These are phyloP conservation scores for Leccinellum luteum DNA, from an alignment of 768 basidiomycete genomes.

Conservation along the genomic window DNA sequence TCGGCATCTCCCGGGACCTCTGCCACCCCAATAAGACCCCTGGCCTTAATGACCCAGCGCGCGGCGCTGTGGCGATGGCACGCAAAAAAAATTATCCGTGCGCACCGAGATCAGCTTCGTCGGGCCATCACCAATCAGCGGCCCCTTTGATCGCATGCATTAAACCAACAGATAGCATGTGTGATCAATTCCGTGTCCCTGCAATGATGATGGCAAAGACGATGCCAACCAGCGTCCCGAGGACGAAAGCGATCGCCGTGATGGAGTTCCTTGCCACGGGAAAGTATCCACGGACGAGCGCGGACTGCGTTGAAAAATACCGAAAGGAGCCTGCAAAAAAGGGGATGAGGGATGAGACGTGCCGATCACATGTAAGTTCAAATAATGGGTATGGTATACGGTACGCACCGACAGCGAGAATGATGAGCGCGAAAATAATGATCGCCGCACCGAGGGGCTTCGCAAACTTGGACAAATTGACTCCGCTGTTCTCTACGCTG, in stretches of 20 bases:
- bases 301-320: slow-evolving; percentile 53
- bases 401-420: slow-evolving; percentile 47
- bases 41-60: too few relatives aligned
- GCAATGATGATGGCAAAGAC: slow-evolving; percentile 44
- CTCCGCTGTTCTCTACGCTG: neutral
- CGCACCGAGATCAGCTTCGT: neutral
- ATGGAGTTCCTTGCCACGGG: slow-evolving; percentile 50
- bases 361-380: neutral
- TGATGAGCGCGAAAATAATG: slow-evolving; percentile 43
- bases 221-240: slow-evolving; percentile 41
- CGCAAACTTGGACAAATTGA: slow-evolving; percentile 33
- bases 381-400: neutral
- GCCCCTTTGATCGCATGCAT: neutral
- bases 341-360: neutral
- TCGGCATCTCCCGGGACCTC: neutral
- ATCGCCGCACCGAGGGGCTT: slow-evolving; percentile 52
- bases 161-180: neutral
- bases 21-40: neutral
- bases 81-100: neutral
- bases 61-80: too few relatives aligned
- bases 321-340: slow-evolving; percentile 41
- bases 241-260: slow-evolving; percentile 38
- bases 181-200: slow-evolving; percentile 12
- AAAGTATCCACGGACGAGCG: slow-evolving; percentile 49
- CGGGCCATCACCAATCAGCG: neutral